These are phyloP conservation scores for Colletotrichum caudatum DNA, from an alignment of 2,329 filamentous ascomycete genomes.

Conservation along the genomic window DNA sequence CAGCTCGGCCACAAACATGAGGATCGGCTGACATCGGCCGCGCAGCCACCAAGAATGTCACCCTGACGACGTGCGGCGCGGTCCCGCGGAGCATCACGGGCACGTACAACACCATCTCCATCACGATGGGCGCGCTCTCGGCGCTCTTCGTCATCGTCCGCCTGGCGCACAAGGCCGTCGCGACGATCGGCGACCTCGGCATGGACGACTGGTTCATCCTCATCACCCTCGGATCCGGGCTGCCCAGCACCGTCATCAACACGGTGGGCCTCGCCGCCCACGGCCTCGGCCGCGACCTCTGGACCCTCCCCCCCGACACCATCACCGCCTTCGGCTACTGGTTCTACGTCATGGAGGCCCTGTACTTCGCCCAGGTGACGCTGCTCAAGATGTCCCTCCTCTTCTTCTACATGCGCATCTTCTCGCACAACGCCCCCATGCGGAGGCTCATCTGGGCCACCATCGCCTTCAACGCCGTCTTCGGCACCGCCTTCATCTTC, in stretches of 20 bases:
- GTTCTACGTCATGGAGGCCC: slow-evolving; percentile 57
- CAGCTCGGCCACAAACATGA: background rate
- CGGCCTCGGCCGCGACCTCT: slow-evolving; percentile 64
- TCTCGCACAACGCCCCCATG: slow-evolving; percentile 51
- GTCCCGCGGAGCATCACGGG: slow-evolving; percentile 49
- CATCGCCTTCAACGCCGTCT: slow-evolving; percentile 53
- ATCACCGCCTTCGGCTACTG: slow-evolving; percentile 59
- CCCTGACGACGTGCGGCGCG: slow-evolving; percentile 47
- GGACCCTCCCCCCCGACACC: slow-evolving; percentile 57
- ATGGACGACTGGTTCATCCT: slow-evolving; percentile 55
- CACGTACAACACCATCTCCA: slow-evolving; percentile 51
- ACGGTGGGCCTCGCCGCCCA: slow-evolving; percentile 50
- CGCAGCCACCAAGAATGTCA: slow-evolving; percentile 41
- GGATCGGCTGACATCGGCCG: slow-evolving; percentile 13
- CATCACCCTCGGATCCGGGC: slow-evolving; percentile 45
- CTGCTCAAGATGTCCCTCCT: slow-evolving; percentile 65
- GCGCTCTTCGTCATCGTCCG: slow-evolving; percentile 57
- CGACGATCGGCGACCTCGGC: slow-evolving; percentile 51
- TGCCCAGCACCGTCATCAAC: slow-evolving; percentile 50
- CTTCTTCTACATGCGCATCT: slow-evolving; percentile 68
- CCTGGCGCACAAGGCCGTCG: slow-evolving; percentile 53
- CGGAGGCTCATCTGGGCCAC: slow-evolving; percentile 58
- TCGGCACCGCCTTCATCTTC: slow-evolving; percentile 57
- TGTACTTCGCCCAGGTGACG: slow-evolving; percentile 61
- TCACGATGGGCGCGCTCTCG: slow-evolving; percentile 51